These are phyloP conservation scores for Coemansia sp. DNA, from an alignment of 192 early-diverging fungal genomes.

Conservation along the genomic window DNA sequence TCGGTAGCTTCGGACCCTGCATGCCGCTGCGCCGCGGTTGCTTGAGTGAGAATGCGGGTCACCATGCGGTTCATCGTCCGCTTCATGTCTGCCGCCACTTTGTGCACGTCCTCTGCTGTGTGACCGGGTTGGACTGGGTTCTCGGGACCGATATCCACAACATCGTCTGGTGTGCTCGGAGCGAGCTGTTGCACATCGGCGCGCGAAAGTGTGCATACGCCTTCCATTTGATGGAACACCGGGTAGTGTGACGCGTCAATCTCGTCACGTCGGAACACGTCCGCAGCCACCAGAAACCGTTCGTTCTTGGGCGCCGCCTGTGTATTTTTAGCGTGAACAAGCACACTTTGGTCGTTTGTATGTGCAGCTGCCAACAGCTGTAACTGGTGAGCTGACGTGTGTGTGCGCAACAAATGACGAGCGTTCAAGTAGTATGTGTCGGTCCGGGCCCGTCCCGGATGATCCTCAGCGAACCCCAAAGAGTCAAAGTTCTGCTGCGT, in stretches of 20 bases:
- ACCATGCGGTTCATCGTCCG: constrained; percentile 83
- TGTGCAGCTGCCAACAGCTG: constrained; percentile 64
- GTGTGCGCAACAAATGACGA: constrained; percentile 79
- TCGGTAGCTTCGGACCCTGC: background rate
- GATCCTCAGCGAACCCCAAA: constrained; percentile 77
- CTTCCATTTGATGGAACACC: constrained; percentile 99
- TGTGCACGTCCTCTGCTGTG: constrained; percentile 57
- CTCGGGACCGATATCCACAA: constrained; percentile 55
- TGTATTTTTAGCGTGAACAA: constrained; percentile 34
- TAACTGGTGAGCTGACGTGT: constrained; percentile 93
- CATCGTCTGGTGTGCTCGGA: constrained; percentile 11
- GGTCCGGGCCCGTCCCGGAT: constrained; percentile 75
- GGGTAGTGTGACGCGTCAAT: constrained; percentile 96
- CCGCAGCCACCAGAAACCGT: constrained; percentile 88
- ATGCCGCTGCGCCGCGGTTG: constrained; percentile 27
- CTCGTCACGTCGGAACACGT: constrained; percentile 96
- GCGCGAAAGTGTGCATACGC: constrained; percentile 63
- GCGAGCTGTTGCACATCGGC: constrained; percentile 19
- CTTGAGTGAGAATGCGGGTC: constrained; percentile 61
- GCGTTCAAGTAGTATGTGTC: constrained; percentile 94
- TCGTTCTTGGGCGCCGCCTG: constrained; percentile 38
- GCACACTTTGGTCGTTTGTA: constrained; percentile 3
- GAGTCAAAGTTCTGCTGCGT: constrained; percentile 90
- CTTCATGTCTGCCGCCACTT: constrained; percentile 70
- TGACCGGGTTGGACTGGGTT: constrained; percentile 82